Conservation (phyloP, 1,284 basidiomycete species). For the Pascua guehoae region DNA sequence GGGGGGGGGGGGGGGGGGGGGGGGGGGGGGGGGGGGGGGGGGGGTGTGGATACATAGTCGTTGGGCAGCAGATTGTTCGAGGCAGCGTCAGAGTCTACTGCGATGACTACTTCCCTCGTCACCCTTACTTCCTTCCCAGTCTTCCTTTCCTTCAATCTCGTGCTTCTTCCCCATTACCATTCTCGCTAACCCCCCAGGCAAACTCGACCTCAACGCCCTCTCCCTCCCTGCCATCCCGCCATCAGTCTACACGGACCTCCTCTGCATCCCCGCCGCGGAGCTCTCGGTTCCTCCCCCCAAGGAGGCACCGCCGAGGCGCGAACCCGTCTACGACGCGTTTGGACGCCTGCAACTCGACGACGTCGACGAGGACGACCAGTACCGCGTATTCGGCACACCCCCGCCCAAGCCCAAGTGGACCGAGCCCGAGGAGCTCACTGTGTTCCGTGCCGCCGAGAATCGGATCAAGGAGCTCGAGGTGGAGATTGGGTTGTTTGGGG, state of each 20-base stretch:
- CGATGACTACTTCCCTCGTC: not conserved
- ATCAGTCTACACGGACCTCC: slow-evolving; percentile 40
- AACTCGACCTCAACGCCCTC: slow-evolving; percentile 41
- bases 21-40: not conserved
- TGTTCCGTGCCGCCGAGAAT: slow-evolving; percentile 36
- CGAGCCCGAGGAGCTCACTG: slow-evolving; percentile 43
- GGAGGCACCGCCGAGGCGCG: not conserved
- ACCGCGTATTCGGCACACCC: slow-evolving; percentile 21
- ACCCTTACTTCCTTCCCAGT: not conserved
- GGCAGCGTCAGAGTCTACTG: not conserved
- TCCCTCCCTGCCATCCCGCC: slow-evolving; percentile 32
- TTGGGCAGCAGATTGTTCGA: not conserved
- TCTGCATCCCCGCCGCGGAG: slow-evolving; percentile 33
- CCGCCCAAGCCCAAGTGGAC: slow-evolving; percentile 24
- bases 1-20: not conserved
- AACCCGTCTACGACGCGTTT: slow-evolving; percentile 8
- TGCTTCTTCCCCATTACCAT: not conserved
- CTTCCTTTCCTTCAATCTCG: not conserved
- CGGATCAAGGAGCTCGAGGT: slow-evolving; percentile 33
- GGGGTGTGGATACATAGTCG: not conserved
- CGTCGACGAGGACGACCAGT: slow-evolving; percentile 6
- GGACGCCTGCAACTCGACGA: slow-evolving; percentile 12
- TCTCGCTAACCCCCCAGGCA: slow-evolving; percentile 24
- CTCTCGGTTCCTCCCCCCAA: slow-evolving; percentile 26
- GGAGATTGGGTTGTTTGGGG: slow-evolving; percentile 46